Evolutionary conservation across 306 rosid species (phyloP).

Genomic region (Styphnolobium japonicum): DNA sequence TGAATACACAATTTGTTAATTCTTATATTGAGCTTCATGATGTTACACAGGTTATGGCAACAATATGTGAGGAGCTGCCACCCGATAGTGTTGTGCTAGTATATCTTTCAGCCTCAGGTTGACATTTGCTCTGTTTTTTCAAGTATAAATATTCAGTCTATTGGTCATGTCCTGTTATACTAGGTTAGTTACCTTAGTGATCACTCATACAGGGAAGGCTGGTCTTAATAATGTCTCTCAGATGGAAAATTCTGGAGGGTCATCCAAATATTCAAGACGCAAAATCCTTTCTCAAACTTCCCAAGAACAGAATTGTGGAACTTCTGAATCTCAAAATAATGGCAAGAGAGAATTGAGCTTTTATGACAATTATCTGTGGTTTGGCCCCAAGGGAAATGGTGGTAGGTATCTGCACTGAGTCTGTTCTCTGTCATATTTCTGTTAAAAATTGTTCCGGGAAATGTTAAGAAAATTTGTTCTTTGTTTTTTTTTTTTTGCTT

Average conservation of each 20-base stretch:
- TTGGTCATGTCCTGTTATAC: slow-evolving; percentile 17
- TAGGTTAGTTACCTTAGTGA: slow-evolving; percentile 39
- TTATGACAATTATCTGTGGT: slow-evolving; percentile 73
- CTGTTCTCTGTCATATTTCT: slow-evolving; percentile 13
- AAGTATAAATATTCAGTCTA: slow-evolving; percentile 15
- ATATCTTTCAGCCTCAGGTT: slow-evolving; percentile 94
- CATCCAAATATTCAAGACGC: slow-evolving; percentile 56
- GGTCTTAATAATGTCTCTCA: slow-evolving; percentile 49
- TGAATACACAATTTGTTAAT: slow-evolving; percentile 2
- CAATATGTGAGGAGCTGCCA: slow-evolving; percentile 92
- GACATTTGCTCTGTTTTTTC: slow-evolving; percentile 25
- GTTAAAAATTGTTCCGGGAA: slow-evolving; percentile 7
- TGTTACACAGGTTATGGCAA: slow-evolving; percentile 80
- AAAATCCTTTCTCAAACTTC: slow-evolving; percentile 51
- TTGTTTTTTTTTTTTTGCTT: slow-evolving; percentile 15
- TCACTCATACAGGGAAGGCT: slow-evolving; percentile 68
- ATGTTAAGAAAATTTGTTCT: background rate
- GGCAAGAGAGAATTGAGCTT: slow-evolving; percentile 60
- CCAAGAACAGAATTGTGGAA: slow-evolving; percentile 46
- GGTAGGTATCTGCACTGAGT: slow-evolving; percentile 52
- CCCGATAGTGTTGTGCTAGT: slow-evolving; percentile 79
- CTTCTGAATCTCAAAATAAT: slow-evolving; percentile 51
- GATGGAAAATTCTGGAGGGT: slow-evolving; percentile 54
- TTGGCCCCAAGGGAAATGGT: slow-evolving; percentile 84
- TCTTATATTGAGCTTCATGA: slow-evolving; percentile 31